Base-by-base conservation (phyloP, 1,284 basidiomycete species). In the Puccinia brachypodii region DNA sequence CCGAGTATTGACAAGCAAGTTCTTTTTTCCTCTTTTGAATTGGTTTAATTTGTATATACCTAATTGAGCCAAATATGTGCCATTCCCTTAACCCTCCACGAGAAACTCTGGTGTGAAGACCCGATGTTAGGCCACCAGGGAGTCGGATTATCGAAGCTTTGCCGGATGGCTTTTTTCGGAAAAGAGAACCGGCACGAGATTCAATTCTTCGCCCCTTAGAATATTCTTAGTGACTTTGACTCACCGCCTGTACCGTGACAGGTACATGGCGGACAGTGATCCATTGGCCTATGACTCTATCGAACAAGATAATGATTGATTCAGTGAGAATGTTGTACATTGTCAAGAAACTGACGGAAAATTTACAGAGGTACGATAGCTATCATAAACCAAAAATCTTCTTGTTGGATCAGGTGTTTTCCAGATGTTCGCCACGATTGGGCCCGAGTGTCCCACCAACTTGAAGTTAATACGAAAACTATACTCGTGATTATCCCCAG, bases 51-150 rank as follows among this genome's bases (percentile, higher is more conserved):
- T 66, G 38, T 66, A 28, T 42, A n/a, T 66, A 81, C 80, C 80
- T 81, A 47, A 81, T 81, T 13, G 73, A 69, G 3, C 80, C 80
- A 76, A 81, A 81, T 2, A 81, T 81, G 33, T 81, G 80, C 80
- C 80, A 81, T 76, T 81, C 80, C 16, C 72, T 40, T n/a, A 81
- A 36, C 3, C 80, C 80, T 25, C 73, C 80, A 14, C 44, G 19
- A 8, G 80, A 81, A 28, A 81, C 58, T 33, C 80, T 60, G n/a
- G 80, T 81, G 36, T 81, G 80, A 28, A 81, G 36, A 40, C 80
- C 80, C 38, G 80, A 81, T 25, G 80, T 81, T 28, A 81, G 69
- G 11, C 80, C 80, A 11, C 80, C 80, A 19, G 80, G 73, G 14
- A 81, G 31, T 28, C 64, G 58, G 6, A 81, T 81, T 2, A 81